phyloP scores from a whole-genome alignment of 2,329 filamentous ascomycete species.

The Clathrospora elynae region DNA sequence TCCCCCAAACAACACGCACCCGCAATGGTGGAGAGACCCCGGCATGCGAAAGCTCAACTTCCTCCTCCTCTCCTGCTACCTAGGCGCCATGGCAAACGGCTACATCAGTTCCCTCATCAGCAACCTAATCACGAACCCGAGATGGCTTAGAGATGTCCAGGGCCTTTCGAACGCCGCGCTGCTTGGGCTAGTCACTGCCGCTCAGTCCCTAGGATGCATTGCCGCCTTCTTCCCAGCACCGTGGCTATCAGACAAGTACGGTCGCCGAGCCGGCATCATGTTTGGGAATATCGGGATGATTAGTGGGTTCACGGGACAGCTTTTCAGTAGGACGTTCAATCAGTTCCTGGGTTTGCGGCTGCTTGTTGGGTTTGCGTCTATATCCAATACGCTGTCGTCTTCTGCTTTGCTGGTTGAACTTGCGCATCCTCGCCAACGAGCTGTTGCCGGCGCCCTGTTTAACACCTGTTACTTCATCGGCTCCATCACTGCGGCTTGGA shows the following conservation, averaged over 20 bases:
- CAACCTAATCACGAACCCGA: conserved; percentile 20
- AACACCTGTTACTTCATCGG: conserved; percentile 25
- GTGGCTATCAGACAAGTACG: conserved; percentile 23
- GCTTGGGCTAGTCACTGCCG: conserved; percentile 20
- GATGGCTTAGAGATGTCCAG: conserved; percentile 13
- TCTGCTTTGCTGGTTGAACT: conserved; percentile 22
- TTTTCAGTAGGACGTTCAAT: conserved; percentile 9
- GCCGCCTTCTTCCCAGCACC: conserved; percentile 27
- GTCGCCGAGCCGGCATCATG: conserved; percentile 17
- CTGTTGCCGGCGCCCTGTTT: conserved; percentile 21
- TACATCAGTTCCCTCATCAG: conserved; percentile 26
- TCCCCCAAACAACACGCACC: conserved; percentile 15
- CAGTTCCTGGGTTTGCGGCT: conserved; percentile 16
- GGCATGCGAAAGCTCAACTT: conserved; percentile 21
- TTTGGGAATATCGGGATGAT: conserved; percentile 19
- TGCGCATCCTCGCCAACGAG: conserved; percentile 21
- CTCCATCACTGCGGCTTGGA: conserved; percentile 15
- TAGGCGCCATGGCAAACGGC: conserved; percentile 24
- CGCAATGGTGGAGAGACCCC: conserved; percentile 22
- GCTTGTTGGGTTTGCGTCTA: conserved; percentile 16
- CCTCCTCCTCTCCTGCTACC: conserved; percentile 22
- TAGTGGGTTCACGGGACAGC: conserved; percentile 14
- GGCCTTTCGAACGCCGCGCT: conserved; percentile 11
- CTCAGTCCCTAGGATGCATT: conserved; percentile 23
- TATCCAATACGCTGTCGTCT: conserved; percentile 18